phyloP scores from a whole-genome alignment of 1,284 basidiomycete species.

The Kwoniella shivajii region DNA sequence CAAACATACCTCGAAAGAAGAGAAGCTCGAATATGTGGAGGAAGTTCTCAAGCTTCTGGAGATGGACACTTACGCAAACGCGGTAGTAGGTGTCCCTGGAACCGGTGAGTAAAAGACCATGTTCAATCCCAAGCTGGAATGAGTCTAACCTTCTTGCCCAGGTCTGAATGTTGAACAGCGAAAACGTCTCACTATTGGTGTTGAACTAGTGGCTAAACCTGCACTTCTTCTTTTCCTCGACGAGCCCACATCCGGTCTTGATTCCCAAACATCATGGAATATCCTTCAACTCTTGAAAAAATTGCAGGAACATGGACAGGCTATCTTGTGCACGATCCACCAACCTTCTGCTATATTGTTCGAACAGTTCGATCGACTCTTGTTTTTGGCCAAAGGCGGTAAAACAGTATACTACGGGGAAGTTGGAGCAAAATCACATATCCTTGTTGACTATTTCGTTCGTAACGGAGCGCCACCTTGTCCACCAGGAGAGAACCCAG shows the following conservation, averaged over 20 bases:
- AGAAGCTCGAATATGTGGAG: conserved; percentile 81
- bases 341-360: conserved; percentile 66
- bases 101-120: conserved; percentile 46
- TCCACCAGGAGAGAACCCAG: conserved; percentile 5
- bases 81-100: conserved; percentile 73
- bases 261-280: conserved; percentile 85
- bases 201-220: conserved; percentile 65
- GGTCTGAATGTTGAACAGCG: conserved; percentile 66
- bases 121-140: too few relatives aligned
- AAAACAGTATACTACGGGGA: conserved; percentile 61
- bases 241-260: conserved; percentile 72
- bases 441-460: conserved; percentile 59
- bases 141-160: conserved; percentile 8
- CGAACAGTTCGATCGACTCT: conserved; percentile 64
- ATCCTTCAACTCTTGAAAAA: conserved; percentile 78
- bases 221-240: conserved; percentile 78
- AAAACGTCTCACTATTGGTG: conserved; percentile 78
- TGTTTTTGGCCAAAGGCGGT: conserved; percentile 57
- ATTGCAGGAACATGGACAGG: conserved; percentile 80
- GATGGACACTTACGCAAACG: conserved; percentile 68
- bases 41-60: conserved; percentile 77
- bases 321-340: conserved; percentile 63
- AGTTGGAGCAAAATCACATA: conserved; percentile 57
- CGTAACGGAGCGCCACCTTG: conserved; percentile 54
- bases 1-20: conserved; percentile 62